phyloP scores from a whole-genome alignment of 164 flowering plant species.

The Vitis riparia region DNA sequence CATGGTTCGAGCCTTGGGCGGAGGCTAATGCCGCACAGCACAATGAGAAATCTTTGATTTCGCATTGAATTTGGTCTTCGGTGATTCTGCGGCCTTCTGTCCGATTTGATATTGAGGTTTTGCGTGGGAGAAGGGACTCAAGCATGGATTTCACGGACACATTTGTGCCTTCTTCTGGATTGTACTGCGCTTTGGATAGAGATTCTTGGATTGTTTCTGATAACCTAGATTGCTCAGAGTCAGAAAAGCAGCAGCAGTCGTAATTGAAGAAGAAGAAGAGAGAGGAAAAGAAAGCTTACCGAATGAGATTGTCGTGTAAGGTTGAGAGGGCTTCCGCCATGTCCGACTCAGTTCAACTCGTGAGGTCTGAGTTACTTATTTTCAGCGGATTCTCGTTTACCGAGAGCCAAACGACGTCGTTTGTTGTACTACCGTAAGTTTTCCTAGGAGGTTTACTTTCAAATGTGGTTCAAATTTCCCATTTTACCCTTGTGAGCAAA shows the following conservation, averaged over 20 bases:
- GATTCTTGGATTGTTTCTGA: constrained; percentile 42
- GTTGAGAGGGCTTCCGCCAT: constrained; percentile 26
- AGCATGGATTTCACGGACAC: constrained; percentile 56
- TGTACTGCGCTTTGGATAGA: constrained; percentile 38
- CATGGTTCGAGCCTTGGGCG: constrained; percentile 29
- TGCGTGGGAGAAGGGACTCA: constrained; percentile 45
- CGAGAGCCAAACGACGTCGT: neutral
- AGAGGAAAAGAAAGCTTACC: constrained; percentile 33
- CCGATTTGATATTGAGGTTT: neutral
- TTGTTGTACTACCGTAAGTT: neutral
- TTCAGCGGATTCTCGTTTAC: neutral
- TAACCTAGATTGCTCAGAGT: constrained; percentile 34
- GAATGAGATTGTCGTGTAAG: constrained; percentile 26
- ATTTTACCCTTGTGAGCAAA: neutral
- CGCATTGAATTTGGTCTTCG: constrained; percentile 15
- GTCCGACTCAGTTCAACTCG: constrained; percentile 11
- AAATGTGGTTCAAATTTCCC: no score
- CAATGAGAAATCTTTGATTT: constrained; percentile 53
- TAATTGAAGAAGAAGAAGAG: neutral
- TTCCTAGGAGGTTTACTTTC: no score
- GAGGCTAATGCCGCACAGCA: constrained; percentile 72
- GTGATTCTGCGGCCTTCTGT: constrained; percentile 1
- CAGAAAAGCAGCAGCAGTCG: neutral
- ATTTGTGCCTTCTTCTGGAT: constrained; percentile 44
- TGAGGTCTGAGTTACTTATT: neutral